These are phyloP conservation scores for Diaporthe sp. DNA, from an alignment of 2,329 filamentous ascomycete genomes.

Conservation along the genomic window DNA sequence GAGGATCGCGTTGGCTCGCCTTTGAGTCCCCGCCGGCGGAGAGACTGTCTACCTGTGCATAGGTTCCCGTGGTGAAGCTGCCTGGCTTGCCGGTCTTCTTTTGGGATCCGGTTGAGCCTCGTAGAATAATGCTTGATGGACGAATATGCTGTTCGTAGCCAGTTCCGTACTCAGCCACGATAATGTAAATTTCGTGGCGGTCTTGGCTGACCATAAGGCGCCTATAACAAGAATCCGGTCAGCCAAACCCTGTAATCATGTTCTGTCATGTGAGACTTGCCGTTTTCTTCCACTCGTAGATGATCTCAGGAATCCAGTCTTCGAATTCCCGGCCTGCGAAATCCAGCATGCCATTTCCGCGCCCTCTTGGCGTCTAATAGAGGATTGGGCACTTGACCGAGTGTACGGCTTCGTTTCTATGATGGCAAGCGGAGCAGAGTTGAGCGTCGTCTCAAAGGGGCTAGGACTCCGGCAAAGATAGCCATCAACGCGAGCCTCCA, in stretches of 20 bases:
- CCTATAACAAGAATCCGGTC: too few species aligned
- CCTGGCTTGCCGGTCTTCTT: neutral
- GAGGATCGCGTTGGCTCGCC: neutral
- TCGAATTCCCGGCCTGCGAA: neutral
- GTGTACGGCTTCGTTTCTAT: neutral
- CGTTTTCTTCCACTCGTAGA: neutral
- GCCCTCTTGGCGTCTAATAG: neutral
- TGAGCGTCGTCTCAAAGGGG: neutral
- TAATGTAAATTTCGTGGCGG: neutral
- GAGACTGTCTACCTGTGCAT: too few species aligned
- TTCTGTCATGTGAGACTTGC: neutral
- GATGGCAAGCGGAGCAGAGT: neutral
- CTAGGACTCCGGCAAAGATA: neutral
- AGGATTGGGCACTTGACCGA: neutral
- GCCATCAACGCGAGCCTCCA: neutral
- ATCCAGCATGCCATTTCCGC: neutral
- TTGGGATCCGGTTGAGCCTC: neutral
- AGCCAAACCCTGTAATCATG: too few species aligned
- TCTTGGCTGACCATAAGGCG: neutral
- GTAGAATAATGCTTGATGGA: neutral
- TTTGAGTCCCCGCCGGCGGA: too few species aligned
- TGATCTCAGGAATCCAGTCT: neutral
- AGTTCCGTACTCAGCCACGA: neutral
- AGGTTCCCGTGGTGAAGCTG: neutral
- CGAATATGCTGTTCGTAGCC: neutral